Evolutionary conservation across 164 flowering plant species (phyloP).

Genomic region (Berberis thunbergii): DNA sequence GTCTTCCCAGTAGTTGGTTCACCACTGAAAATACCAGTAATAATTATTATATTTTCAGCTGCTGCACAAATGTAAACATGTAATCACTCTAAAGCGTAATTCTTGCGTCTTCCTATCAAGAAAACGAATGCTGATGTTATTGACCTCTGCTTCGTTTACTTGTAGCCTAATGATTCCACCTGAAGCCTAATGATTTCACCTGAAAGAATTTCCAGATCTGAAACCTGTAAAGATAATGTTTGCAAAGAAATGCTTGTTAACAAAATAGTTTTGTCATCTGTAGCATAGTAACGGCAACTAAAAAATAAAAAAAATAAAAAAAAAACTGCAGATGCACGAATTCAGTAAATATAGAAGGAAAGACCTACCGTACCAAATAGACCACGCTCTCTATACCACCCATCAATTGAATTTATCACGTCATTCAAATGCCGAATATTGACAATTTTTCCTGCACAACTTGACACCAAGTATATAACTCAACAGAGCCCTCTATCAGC

Average conservation of each 20-base stretch:
- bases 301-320: background rate
- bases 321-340: background rate
- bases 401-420: slow-evolving; percentile 75
- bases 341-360: slow-evolving; percentile 1
- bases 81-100: slow-evolving; percentile 6
- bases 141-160: slow-evolving; percentile 95
- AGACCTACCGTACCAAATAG: slow-evolving; percentile 83
- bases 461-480: slow-evolving; percentile 37
- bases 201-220: slow-evolving; percentile 87
- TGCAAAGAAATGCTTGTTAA: background rate
- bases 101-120: slow-evolving; percentile 86
- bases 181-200: no score
- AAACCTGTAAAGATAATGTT: slow-evolving; percentile 41
- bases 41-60: background rate
- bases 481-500: slow-evolving; percentile 17
- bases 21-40: slow-evolving; percentile 45
- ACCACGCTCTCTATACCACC: slow-evolving; percentile 97
- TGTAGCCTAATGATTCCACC: slow-evolving; percentile 80
- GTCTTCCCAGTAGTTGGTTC: slow-evolving; percentile 96
- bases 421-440: slow-evolving; percentile 81
- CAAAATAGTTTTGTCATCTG: background rate
- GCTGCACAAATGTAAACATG: background rate
- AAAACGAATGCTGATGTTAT: slow-evolving; percentile 75
- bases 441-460: slow-evolving; percentile 94
- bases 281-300: background rate